A percentile compares a stretch with the other conserved stretches of the same genome.
These are phyloP conservation scores for Teunomyces kruisii DNA, from an alignment of 805 yeast genomes.

Conservation along the genomic window DNA sequence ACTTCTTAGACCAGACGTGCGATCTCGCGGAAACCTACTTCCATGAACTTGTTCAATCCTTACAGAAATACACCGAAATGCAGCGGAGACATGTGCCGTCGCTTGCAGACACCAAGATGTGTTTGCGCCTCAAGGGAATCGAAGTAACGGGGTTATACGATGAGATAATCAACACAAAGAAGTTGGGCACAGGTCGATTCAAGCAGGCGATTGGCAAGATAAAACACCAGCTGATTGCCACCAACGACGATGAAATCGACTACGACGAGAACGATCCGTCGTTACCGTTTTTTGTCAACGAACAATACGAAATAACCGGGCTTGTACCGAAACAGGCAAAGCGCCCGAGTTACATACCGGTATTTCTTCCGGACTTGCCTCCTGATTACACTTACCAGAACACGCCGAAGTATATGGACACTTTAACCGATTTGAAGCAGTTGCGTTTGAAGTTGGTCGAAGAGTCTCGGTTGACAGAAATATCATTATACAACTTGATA, in stretches of 20 bases:
- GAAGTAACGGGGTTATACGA: constrained; percentile 37
- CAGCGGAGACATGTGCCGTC: constrained; percentile 63
- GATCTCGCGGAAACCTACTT: constrained; percentile 31
- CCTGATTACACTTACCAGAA: constrained; percentile 89
- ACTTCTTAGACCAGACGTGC: constrained; percentile 29
- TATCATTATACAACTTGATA: constrained; percentile 64
- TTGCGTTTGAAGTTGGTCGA: constrained; percentile 71
- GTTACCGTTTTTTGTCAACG: constrained; percentile 50
- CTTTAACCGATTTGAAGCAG: constrained; percentile 66
- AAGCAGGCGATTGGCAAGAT: background rate
- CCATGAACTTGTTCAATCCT: constrained; percentile 34
- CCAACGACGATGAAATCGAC: constrained; percentile 17
- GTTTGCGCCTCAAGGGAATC: constrained; percentile 45
- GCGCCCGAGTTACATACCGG: constrained; percentile 55
- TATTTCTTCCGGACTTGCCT: constrained; percentile 84
- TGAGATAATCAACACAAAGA: constrained; percentile 20
- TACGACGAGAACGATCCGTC: constrained; percentile 7
- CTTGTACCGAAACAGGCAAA: constrained; percentile 52
- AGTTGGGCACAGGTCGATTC: background rate
- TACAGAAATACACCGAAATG: constrained; percentile 53
- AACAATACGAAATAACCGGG: constrained; percentile 49
- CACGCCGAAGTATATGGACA: constrained; percentile 65
- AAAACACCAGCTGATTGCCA: constrained; percentile 8
- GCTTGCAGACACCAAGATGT: constrained; percentile 47
- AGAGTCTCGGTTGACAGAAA: constrained; percentile 80